A percentile compares a stretch with the other conserved stretches of the same genome.
Conservation (phyloP, 2,329 filamentous ascomycete genomes). For the Colletotrichum higginsianum region DNA sequence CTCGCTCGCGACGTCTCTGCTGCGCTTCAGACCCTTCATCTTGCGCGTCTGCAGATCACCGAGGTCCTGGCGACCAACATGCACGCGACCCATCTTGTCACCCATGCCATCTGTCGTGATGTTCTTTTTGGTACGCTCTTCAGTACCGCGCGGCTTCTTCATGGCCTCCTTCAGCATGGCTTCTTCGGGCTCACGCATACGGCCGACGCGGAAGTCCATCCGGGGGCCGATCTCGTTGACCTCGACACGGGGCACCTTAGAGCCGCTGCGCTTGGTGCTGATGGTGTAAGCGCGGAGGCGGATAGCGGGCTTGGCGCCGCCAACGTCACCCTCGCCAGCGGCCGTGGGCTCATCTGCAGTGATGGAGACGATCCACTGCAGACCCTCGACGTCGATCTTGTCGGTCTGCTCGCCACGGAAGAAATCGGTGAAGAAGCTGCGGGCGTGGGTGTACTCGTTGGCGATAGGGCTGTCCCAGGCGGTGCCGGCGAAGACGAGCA, state of each 20-base stretch:
- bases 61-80: slow-evolving; percentile 92
- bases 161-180: slow-evolving; percentile 90
- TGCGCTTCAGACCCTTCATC: slow-evolving; percentile 98
- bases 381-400: slow-evolving; percentile 93
- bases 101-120: slow-evolving; percentile 91
- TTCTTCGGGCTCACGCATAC: slow-evolving; percentile 83
- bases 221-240: slow-evolving; percentile 96
- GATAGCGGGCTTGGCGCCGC: slow-evolving; percentile 68
- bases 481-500: slow-evolving; percentile 92
- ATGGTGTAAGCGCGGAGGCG: slow-evolving; percentile 88
- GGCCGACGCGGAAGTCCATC: slow-evolving; percentile 91
- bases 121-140: slow-evolving; percentile 95
- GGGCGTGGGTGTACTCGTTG: slow-evolving; percentile 87
- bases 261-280: slow-evolving; percentile 86
- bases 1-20: slow-evolving; percentile 72
- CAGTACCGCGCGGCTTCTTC: slow-evolving; percentile 82
- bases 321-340: slow-evolving; percentile 54
- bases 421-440: slow-evolving; percentile 89
- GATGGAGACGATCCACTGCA: slow-evolving; percentile 91
- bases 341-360: slow-evolving; percentile 76
- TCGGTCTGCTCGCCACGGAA: slow-evolving; percentile 83
- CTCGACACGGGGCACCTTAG: slow-evolving; percentile 90
- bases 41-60: slow-evolving; percentile 92
- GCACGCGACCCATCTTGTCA: slow-evolving; percentile 95
- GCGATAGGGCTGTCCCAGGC: slow-evolving; percentile 87